A percentile compares a stretch with the other conserved stretches of the same genome.
Conservation (phyloP, 495 filamentous ascomycete genomes). For the Annulohypoxylon bovei region DNA sequence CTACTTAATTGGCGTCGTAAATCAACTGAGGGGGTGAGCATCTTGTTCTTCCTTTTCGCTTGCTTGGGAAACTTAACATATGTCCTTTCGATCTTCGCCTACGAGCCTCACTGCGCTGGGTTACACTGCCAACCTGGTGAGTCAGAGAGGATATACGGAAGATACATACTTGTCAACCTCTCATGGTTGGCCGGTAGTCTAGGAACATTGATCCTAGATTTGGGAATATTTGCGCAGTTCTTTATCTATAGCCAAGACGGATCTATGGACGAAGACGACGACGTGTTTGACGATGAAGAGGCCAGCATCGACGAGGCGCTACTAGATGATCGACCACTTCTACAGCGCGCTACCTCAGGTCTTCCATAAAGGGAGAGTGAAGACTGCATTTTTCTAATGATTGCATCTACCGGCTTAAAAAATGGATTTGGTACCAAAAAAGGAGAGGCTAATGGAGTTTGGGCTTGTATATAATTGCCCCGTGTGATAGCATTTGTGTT, state of each 20-base stretch:
- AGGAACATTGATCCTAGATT: conserved; percentile 84
- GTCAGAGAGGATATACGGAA: conserved; percentile 67
- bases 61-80: conserved; percentile 95
- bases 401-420: conserved; percentile 27
- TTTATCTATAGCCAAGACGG: conserved; percentile 73
- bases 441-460: conserved; percentile 13
- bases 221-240: conserved; percentile 90
- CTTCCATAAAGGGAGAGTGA: conserved; percentile 17
- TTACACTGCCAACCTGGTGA: conserved; percentile 65
- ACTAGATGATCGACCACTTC: conserved; percentile 52
- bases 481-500: background rate
- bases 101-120: conserved; percentile 69
- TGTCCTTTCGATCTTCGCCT: conserved; percentile 89
- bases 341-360: conserved; percentile 49
- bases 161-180: conserved; percentile 86
- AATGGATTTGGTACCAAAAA: conserved; percentile 6
- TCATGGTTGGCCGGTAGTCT: conserved; percentile 90
- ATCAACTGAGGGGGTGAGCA: conserved; percentile 86
- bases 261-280: conserved; percentile 42
- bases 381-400: background rate
- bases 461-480: conserved; percentile 3
- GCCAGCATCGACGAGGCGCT: conserved; percentile 33
- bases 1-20: conserved; percentile 90
- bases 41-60: conserved; percentile 96
- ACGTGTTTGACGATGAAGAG: conserved; percentile 33